Evolutionary conservation across 2,329 filamentous ascomycete genomes (phyloP).

Genomic region (Nemania diffusa): DNA sequence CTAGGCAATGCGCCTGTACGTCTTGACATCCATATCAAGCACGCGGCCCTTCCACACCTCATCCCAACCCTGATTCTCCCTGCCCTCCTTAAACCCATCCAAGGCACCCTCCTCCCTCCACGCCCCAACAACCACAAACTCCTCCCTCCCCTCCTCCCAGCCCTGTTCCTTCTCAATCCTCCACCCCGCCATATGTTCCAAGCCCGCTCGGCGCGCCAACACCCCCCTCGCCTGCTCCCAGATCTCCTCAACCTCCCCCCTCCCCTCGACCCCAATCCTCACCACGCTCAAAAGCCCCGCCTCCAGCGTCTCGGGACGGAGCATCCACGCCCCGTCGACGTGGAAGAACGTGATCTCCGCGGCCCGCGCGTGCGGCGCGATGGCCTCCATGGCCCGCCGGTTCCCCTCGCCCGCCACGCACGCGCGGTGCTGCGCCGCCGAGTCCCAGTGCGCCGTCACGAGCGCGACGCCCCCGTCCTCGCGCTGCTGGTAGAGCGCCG

Average conservation of each 20-base stretch:
- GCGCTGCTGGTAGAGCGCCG: conserved; percentile 36
- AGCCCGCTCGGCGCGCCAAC: conserved; percentile 14
- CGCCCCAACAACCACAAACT: conserved; percentile 38
- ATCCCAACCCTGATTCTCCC: conserved; percentile 21
- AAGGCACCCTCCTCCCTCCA: conserved; percentile 29
- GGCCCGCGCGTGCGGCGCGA: neutral
- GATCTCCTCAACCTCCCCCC: conserved; percentile 29
- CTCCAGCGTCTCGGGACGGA: conserved; percentile 22
- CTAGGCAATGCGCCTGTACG: conserved; percentile 31
- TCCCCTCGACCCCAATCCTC: conserved; percentile 21
- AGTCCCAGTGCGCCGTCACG: conserved; percentile 42
- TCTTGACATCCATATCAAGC: conserved; percentile 25
- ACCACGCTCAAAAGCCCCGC: conserved; percentile 31
- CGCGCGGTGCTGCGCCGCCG: conserved; percentile 36
- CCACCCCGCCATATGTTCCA: conserved; percentile 37
- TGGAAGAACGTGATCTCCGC: conserved; percentile 27
- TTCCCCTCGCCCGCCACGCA: conserved; percentile 37
- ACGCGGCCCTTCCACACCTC: conserved; percentile 22
- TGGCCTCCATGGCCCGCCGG: conserved; percentile 14
- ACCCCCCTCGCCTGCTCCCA: conserved; percentile 20
- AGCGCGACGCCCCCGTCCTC: conserved; percentile 33
- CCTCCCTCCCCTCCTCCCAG: conserved; percentile 25
- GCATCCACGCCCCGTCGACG: conserved; percentile 29
- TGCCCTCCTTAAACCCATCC: conserved; percentile 12
- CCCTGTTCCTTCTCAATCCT: conserved; percentile 39